These are phyloP conservation scores for Cyamopsis tetragonoloba DNA, from an alignment of 306 rosid species.

Conservation along the genomic window DNA sequence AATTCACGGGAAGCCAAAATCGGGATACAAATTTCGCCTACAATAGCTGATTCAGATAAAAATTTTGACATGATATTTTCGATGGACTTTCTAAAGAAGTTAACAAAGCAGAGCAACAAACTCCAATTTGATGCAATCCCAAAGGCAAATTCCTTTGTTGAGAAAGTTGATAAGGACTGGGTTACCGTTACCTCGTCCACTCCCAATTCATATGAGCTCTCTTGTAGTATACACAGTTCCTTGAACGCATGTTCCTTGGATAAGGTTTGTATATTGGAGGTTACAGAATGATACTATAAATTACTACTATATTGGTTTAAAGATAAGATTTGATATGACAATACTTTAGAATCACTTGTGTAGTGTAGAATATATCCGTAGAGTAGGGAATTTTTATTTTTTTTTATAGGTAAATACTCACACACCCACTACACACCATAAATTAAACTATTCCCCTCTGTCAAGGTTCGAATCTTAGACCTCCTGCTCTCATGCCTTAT, in stretches of 20 bases:
- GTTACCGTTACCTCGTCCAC: constrained; percentile 56
- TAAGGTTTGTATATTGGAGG: constrained; percentile 58
- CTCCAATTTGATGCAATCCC: constrained; percentile 55
- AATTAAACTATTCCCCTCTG: too few species aligned
- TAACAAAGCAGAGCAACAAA: constrained; percentile 51
- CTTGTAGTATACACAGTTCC: constrained; percentile 61
- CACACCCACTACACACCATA: too few species aligned
- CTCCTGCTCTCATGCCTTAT: too few species aligned
- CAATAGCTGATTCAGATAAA: constrained; percentile 38
- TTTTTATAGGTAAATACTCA: too few species aligned
- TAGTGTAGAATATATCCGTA: too few species aligned
- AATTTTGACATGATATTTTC: constrained; percentile 60
- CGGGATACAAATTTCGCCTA: constrained; percentile 58
- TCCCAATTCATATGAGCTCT: constrained; percentile 66
- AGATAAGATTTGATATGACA: neutral
- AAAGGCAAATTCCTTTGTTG: constrained; percentile 54
- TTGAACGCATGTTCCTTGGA: constrained; percentile 55
- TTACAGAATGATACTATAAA: constrained; percentile 34
- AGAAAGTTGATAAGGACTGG: constrained; percentile 76
- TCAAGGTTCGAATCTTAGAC: too few species aligned
- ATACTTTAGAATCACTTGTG: too few species aligned
- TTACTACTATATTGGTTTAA: neutral
- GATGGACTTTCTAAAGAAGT: constrained; percentile 46
- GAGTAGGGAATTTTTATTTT: too few species aligned
- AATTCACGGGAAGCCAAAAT: constrained; percentile 43